phyloP scores from a whole-genome alignment of 2,329 filamentous ascomycete genomes.

The Venturiaceae sp. region DNA sequence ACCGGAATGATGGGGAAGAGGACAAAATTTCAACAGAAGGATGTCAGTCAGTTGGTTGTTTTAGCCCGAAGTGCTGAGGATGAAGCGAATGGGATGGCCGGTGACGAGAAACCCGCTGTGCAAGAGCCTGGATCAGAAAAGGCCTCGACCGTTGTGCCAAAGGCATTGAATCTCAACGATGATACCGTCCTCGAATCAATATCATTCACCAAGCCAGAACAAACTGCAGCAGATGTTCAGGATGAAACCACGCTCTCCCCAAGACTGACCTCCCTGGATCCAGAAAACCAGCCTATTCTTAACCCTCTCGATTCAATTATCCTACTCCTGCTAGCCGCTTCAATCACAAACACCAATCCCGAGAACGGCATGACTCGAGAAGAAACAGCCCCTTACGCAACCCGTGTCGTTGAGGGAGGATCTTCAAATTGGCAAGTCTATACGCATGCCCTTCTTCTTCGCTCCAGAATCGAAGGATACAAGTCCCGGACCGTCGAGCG shows the following conservation, averaged over 20 bases:
- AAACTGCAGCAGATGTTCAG: neutral
- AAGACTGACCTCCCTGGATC: conserved; percentile 55
- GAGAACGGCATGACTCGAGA: conserved; percentile 81
- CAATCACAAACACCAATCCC: conserved; percentile 81
- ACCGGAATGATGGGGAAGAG: conserved; percentile 81
- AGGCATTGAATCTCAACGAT: conserved; percentile 73
- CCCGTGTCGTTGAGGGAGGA: conserved; percentile 76
- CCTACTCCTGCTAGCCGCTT: conserved; percentile 68
- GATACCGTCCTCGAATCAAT: conserved; percentile 89
- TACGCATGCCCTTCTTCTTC: conserved; percentile 81
- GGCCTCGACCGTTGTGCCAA: conserved; percentile 34
- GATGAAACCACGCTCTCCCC: conserved; percentile 44
- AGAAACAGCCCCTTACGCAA: conserved; percentile 85
- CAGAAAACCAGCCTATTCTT: conserved; percentile 73
- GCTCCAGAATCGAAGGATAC: conserved; percentile 84
- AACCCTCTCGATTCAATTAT: conserved; percentile 82
- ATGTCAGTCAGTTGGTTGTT: conserved; percentile 81
- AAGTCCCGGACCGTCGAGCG: conserved; percentile 80
- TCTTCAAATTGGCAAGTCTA: conserved; percentile 98
- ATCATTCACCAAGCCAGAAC: conserved; percentile 53
- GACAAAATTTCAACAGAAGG: conserved; percentile 70
- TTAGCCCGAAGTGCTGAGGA: conserved; percentile 61
- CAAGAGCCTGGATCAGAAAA: conserved; percentile 7
- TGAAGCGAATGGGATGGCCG: neutral
- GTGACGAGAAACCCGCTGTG: conserved; percentile 9